Evolutionary conservation across 768 basidiomycete genomes (phyloP).

Genomic region (Phylloporus scabripes): DNA sequence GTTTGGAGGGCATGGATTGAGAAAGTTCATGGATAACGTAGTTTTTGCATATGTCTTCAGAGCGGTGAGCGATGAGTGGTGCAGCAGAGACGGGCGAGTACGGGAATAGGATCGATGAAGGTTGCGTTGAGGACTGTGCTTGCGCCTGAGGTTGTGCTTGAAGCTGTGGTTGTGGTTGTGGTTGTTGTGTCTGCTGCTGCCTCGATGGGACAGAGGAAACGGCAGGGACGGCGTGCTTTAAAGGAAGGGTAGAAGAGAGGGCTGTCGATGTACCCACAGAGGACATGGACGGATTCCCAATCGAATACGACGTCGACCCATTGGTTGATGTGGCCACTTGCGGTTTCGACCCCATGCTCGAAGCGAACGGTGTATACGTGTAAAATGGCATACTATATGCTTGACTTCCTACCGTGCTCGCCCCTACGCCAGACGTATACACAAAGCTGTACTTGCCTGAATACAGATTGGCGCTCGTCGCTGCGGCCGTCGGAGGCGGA

Average conservation of each 20-base stretch:
- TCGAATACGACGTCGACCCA: neutral
- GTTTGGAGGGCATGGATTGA: conserved; percentile 43
- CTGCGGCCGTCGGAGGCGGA: conserved; percentile 25
- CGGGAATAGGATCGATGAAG: conserved; percentile 6
- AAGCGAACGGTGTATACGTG: conserved; percentile 18
- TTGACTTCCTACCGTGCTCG: conserved; percentile 12
- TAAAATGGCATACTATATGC: conserved; percentile 26
- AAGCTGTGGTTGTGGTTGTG: neutral
- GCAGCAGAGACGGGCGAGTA: conserved; percentile 7
- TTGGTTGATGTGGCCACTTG: neutral
- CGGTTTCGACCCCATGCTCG: conserved; percentile 9
- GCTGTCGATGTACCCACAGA: neutral
- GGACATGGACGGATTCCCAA: neutral
- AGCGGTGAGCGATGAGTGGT: conserved; percentile 28
- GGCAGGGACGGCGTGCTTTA: neutral
- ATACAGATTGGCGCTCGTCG: conserved; percentile 5
- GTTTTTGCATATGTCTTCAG: conserved; percentile 55
- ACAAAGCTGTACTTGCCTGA: conserved; percentile 19
- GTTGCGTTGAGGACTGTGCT: neutral
- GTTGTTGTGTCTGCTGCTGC: too few relatives aligned
- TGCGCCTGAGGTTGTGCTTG: neutral
- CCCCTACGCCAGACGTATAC: conserved; percentile 9
- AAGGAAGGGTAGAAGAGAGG: neutral
- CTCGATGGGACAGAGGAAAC: neutral
- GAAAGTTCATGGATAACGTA: conserved; percentile 64